These are phyloP conservation scores for Diaporthe amygdali DNA, from an alignment of 2,329 filamentous ascomycete genomes.

Conservation along the genomic window DNA sequence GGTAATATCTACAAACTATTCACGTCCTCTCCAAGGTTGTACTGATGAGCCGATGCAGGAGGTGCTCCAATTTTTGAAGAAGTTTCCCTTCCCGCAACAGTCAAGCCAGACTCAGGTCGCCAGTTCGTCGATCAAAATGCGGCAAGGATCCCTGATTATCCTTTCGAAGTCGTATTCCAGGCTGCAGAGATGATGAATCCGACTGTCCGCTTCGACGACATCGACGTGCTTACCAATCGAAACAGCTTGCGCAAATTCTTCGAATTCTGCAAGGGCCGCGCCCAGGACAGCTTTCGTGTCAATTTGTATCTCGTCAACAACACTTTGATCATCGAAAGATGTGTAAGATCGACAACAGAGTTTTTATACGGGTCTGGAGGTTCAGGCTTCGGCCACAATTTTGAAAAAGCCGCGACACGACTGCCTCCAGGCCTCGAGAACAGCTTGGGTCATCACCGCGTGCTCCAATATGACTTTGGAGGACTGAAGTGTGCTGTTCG, in stretches of 20 bases:
- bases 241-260: conserved; percentile 32
- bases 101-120: neutral
- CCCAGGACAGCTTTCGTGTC: conserved; percentile 5
- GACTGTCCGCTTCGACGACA: conserved; percentile 29
- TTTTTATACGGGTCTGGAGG: neutral
- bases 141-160: conserved; percentile 19
- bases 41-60: neutral
- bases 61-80: neutral
- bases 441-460: conserved; percentile 8
- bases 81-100: neutral
- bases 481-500: conserved; percentile 9
- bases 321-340: conserved; percentile 16
- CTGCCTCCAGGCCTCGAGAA: neutral
- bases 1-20: neutral
- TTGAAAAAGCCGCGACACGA: neutral
- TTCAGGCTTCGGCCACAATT: conserved; percentile 2
- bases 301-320: neutral
- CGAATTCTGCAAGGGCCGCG: conserved; percentile 27
- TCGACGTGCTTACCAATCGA: conserved; percentile 36
- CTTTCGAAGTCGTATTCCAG: conserved; percentile 34
- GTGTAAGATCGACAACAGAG: neutral
- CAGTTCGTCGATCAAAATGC: neutral
- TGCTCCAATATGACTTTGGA: conserved; percentile 7
- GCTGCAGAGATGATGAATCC: conserved; percentile 32
- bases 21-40: neutral